phyloP scores from a whole-genome alignment of 768 basidiomycete species.

The Coprinopsis cinerea region DNA sequence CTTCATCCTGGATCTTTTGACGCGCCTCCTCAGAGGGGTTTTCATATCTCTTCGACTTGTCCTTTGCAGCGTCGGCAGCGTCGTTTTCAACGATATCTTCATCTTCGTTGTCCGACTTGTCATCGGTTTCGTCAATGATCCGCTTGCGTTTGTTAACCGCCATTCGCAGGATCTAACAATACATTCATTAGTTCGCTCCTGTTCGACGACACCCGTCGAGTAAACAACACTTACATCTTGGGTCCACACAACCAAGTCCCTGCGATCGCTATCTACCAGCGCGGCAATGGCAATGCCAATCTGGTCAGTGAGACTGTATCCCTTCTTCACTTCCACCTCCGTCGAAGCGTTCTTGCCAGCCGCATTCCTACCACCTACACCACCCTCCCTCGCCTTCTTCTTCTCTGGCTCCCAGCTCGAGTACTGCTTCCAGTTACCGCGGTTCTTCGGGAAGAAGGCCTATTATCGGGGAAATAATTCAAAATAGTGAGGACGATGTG shows the following conservation, averaged over 20 bases:
- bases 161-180: constrained; percentile 49
- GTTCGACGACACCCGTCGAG: too few relatives aligned
- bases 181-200: not conserved
- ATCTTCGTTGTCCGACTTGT: constrained; percentile 29
- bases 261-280: constrained; percentile 61
- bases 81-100: constrained; percentile 29
- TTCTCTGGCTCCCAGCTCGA: constrained; percentile 69
- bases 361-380: not conserved
- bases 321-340: constrained; percentile 63
- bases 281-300: constrained; percentile 79
- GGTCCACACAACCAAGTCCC: constrained; percentile 69
- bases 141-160: constrained; percentile 55
- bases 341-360: constrained; percentile 26
- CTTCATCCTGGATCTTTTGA: constrained; percentile 65
- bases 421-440: constrained; percentile 79
- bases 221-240: constrained; percentile 55
- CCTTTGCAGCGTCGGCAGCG: constrained; percentile 21
- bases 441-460: constrained; percentile 89
- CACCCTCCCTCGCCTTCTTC: constrained; percentile 14
- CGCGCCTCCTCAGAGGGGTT: constrained; percentile 63
- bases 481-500: not conserved
- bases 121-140: constrained; percentile 59
- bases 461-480: constrained; percentile 20
- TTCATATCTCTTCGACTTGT: constrained; percentile 6
- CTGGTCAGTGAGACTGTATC: constrained; percentile 85